Evolutionary conservation across 768 basidiomycete genomes (phyloP).

Genomic region (Macrolepiota dolichaula): DNA sequence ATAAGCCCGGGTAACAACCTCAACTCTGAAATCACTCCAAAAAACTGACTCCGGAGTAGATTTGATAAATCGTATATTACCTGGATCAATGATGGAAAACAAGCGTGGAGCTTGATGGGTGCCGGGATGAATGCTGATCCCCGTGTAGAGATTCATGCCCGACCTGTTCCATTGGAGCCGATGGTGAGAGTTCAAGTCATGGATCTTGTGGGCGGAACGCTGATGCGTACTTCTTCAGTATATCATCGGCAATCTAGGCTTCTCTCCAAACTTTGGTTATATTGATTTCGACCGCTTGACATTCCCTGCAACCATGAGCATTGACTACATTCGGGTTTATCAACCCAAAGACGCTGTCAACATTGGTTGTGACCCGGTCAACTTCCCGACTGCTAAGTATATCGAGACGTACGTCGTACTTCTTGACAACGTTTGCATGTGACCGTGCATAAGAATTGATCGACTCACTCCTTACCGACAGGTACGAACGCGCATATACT

Average conservation of each 20-base stretch:
- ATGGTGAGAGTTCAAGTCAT: constrained; percentile 46
- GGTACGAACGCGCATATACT: constrained; percentile 36
- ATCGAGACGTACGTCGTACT: constrained; percentile 56
- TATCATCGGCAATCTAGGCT: constrained; percentile 68
- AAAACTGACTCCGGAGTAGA: constrained; percentile 10
- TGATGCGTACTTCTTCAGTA: constrained; percentile 35
- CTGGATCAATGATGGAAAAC: constrained; percentile 66
- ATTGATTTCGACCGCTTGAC: constrained; percentile 56
- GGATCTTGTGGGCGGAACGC: constrained; percentile 18
- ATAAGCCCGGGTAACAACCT: constrained; percentile 40
- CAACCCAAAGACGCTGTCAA: constrained; percentile 47
- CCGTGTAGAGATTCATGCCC: constrained; percentile 45
- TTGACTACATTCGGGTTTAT: constrained; percentile 85
- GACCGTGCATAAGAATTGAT: neutral
- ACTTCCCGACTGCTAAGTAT: constrained; percentile 73
- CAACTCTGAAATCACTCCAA: neutral
- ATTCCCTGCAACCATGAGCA: constrained; percentile 58
- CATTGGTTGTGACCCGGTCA: constrained; percentile 67
- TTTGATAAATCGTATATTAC: constrained; percentile 54
- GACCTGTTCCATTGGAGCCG: constrained; percentile 69
- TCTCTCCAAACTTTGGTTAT: constrained; percentile 64
- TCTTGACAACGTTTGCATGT: neutral
- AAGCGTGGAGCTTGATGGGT: constrained; percentile 65
- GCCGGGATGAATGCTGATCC: constrained; percentile 52
- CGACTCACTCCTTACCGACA: constrained; percentile 9